phyloP scores from a whole-genome alignment of 192 early-diverging fungal species.

The Mortierella claussenii region DNA sequence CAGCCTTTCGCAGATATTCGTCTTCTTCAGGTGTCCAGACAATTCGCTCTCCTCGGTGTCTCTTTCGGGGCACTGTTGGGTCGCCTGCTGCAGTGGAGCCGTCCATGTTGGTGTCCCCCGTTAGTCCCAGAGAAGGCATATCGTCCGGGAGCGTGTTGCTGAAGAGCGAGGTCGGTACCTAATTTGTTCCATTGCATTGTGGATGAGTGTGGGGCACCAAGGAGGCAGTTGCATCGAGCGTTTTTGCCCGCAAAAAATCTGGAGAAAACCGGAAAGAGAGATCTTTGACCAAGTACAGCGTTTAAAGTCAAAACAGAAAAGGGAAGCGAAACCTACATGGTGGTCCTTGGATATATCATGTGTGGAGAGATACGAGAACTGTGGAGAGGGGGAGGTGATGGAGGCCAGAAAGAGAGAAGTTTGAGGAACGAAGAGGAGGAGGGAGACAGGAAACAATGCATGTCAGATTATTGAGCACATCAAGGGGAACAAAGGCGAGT shows the following conservation, averaged over 20 bases:
- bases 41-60: slow-evolving; percentile 43
- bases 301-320: background rate
- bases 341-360: slow-evolving; percentile 20
- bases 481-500: background rate
- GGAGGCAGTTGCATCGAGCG: background rate
- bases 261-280: slow-evolving; percentile 8
- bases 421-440: background rate
- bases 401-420: background rate
- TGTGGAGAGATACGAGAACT: slow-evolving; percentile 33
- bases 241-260: background rate
- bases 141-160: slow-evolving; percentile 20
- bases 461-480: background rate
- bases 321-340: slow-evolving; percentile 13
- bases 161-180: slow-evolving; percentile 45
- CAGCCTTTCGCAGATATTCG: slow-evolving; percentile 73
- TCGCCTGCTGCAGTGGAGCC: slow-evolving; percentile 4
- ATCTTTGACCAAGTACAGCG: background rate
- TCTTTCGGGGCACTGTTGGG: slow-evolving; percentile 29
- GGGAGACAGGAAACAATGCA: background rate
- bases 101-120: slow-evolving; percentile 33
- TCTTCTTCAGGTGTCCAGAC: slow-evolving; percentile 89
- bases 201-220: background rate
- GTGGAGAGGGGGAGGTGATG: slow-evolving; percentile 1
- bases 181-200: background rate
- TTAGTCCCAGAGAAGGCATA: slow-evolving; percentile 26